Percentiles rank a stretch among this genome's conserved stretches.
Evolutionary conservation across 2,329 filamentous ascomycete genomes (phyloP).

Genomic region (Colletotrichum trifolii): DNA sequence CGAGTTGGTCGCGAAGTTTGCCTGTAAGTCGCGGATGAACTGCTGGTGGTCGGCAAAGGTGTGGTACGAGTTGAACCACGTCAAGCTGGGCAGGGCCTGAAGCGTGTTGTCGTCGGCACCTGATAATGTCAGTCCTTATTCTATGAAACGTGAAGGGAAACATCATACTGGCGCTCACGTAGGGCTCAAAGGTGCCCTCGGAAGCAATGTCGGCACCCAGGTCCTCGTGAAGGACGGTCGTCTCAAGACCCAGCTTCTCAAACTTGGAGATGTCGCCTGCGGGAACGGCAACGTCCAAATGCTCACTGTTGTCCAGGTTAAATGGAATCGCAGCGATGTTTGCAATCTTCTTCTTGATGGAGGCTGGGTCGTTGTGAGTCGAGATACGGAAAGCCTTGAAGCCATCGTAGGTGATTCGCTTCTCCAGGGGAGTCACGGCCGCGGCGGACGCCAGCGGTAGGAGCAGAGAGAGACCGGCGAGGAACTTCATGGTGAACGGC

Average conservation of each 20-base stretch:
- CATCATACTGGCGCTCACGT: constrained; percentile 20
- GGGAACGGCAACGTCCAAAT: constrained; percentile 42
- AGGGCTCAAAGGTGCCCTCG: constrained; percentile 37
- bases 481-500: constrained; percentile 28
- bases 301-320: constrained; percentile 33
- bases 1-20: constrained; percentile 55
- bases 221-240: constrained; percentile 38
- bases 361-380: constrained; percentile 52
- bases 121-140: background rate
- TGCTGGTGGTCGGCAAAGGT: constrained; percentile 60
- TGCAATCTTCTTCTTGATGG: constrained; percentile 47
- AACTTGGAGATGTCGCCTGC: constrained; percentile 40
- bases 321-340: constrained; percentile 37
- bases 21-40: constrained; percentile 59
- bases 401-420: constrained; percentile 43
- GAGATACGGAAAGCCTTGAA: constrained; percentile 56
- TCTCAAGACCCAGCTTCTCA: constrained; percentile 40
- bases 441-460: constrained; percentile 34
- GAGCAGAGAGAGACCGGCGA: constrained; percentile 17
- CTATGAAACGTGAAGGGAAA: background rate
- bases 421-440: constrained; percentile 24
- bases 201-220: constrained; percentile 39
- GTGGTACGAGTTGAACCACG: constrained; percentile 67
- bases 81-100: constrained; percentile 40
- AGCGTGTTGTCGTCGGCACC: constrained; percentile 15